A percentile compares a stretch with the other conserved stretches of the same genome.
These are phyloP conservation scores for Eutrema yunnanense DNA, from an alignment of 345 rosid genomes.

Conservation along the genomic window DNA sequence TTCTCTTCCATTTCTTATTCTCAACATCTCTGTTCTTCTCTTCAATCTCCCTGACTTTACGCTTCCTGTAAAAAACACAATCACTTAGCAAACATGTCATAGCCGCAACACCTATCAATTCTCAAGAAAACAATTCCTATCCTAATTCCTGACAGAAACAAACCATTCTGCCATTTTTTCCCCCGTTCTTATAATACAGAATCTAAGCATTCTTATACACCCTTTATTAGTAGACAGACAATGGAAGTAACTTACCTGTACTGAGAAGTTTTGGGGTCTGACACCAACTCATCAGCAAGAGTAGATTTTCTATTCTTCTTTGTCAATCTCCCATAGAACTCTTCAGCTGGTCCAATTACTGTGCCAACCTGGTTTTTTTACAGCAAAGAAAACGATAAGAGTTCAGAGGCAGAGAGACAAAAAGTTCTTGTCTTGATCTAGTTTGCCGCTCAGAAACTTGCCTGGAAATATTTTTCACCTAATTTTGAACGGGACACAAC, in stretches of 20 bases:
- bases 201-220: neutral
- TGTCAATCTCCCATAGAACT: slow-evolving; percentile 57
- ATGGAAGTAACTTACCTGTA: slow-evolving; percentile 51
- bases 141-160: neutral
- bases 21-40: slow-evolving; percentile 50
- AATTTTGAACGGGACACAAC: slow-evolving; percentile 49
- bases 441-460: slow-evolving; percentile 10
- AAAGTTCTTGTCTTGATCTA: neutral
- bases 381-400: neutral
- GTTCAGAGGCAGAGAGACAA: neutral
- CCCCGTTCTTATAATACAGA: neutral
- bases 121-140: neutral
- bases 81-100: neutral
- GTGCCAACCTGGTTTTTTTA: slow-evolving; percentile 61
- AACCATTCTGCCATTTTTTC: neutral
- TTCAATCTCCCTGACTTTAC: slow-evolving; percentile 82
- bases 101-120: too few relatives aligned
- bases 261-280: slow-evolving; percentile 41
- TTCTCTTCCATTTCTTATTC: slow-evolving; percentile 78
- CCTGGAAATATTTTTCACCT: slow-evolving; percentile 89
- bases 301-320: slow-evolving; percentile 81
- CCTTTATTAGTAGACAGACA: neutral
- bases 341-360: slow-evolving; percentile 61
- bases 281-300: slow-evolving; percentile 79
- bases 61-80: slow-evolving; percentile 49